Evolutionary conservation across 345 rosid species (phyloP), one percentile per base, ranked within the genome.

Genomic region (Physaria fendleri): DNA sequence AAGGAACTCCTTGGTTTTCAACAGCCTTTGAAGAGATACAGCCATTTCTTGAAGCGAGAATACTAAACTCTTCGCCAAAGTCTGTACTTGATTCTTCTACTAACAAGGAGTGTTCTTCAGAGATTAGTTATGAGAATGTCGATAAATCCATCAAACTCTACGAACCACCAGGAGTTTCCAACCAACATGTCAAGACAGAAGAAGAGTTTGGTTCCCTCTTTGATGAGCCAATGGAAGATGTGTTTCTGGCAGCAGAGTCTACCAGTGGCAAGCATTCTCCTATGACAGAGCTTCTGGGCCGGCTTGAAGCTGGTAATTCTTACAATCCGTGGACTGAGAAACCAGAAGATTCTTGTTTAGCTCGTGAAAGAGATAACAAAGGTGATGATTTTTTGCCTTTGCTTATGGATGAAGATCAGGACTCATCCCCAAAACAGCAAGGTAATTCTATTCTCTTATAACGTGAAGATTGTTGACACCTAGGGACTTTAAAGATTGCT

Each of bases 1-100:
- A 80, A 65, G 87, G 59, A 22, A 78, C 76, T 14, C 85, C 87
- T 6, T 94, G 92, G 99, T 78, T 85, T 75, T 78, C 85, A 29
- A 77, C 59, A 62, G 72, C 73, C 48, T 71, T 71, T 33, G 82
- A 79, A 78, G 52, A 56, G 43, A 68, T 68, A 51, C 67, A 64
- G 50, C 65, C 66, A 27, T 42, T 43, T 38, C 8, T 25, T 27
- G 69, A 66, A 54, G 42, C 62, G 18, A 61, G 42, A 41, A 40
- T 57, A 16, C 44, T 57, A 27, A 76, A 62, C 52, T 58, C 76
- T 28, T 93, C 96, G 11, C 96, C 95, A 23, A 81, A 80, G 51
- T 86, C 95, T n/a, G 95, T 93, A 65, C 77, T 83, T 8, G 86
- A 86, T 41, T 73, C n/a, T n/a, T n/a, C 68, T 25, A 29, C 60